phyloP scores from a whole-genome alignment of 441 rosid genomes.

The Populus hybrid region DNA sequence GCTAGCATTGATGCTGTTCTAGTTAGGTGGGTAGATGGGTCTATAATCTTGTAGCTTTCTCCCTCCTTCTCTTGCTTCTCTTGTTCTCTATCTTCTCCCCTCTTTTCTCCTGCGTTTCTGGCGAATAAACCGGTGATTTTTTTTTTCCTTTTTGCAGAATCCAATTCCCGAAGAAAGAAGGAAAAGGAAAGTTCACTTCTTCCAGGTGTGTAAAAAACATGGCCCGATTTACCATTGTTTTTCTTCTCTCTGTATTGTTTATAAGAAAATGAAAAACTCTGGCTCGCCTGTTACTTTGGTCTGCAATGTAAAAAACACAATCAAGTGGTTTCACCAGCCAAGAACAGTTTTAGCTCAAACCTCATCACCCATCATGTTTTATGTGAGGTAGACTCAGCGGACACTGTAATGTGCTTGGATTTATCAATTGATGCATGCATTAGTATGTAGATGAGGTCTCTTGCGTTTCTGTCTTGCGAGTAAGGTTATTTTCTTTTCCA shows the following conservation, averaged over 20 bases:
- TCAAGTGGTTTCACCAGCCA: too few relatives aligned
- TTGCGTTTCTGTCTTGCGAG: not conserved
- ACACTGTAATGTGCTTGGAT: not conserved
- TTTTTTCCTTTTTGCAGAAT: too few relatives aligned
- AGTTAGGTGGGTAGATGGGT: constrained; percentile 41
- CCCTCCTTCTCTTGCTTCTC: not conserved
- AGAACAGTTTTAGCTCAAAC: not conserved
- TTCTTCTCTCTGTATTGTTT: too few relatives aligned
- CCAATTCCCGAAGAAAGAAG: too few relatives aligned
- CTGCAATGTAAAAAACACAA: too few relatives aligned
- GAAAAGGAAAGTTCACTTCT: too few relatives aligned
- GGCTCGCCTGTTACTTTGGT: too few relatives aligned
- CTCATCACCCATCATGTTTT: not conserved
- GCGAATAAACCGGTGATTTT: constrained; percentile 35
- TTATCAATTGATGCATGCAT: not conserved
- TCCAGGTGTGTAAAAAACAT: too few relatives aligned
- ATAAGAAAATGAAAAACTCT: too few relatives aligned
- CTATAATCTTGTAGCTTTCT: constrained; percentile 24
- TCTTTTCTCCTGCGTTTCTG: constrained; percentile 34
- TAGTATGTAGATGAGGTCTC: not conserved
- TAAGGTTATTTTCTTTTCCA: not conserved
- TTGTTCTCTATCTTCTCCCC: constrained; percentile 13
- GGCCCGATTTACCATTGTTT: too few relatives aligned
- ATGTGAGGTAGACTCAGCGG: not conserved
- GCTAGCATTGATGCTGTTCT: not conserved